These are phyloP conservation scores for Daldinia eschscholtzii DNA, from an alignment of 2,329 filamentous ascomycete species.

Conservation along the genomic window DNA sequence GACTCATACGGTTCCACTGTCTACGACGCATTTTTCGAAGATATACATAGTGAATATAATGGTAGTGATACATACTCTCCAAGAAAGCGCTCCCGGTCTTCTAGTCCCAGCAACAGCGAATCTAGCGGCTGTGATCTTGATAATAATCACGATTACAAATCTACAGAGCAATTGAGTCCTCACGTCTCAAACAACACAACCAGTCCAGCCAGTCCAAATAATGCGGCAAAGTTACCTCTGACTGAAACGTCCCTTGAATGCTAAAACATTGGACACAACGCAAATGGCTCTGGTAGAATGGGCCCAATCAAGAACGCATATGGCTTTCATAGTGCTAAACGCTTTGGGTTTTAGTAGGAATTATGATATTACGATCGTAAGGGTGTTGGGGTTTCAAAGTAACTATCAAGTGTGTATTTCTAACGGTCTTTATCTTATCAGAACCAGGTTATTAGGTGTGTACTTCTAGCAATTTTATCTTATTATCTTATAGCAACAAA, in stretches of 20 bases:
- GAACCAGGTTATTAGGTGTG: background rate
- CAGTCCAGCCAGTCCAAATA: background rate
- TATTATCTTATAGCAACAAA: too few species aligned
- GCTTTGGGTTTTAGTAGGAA: background rate
- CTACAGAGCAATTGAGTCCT: background rate
- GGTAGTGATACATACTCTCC: background rate
- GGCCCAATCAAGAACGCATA: background rate
- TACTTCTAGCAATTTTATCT: background rate
- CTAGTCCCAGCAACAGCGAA: background rate
- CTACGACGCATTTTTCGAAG: background rate
- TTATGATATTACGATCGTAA: background rate
- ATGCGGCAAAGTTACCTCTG: background rate
- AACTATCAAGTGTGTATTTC: too few species aligned
- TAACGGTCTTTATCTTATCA: too few species aligned
- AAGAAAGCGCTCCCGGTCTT: background rate
- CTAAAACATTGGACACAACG: background rate
- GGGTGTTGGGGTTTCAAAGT: too few species aligned
- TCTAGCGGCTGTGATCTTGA: background rate
- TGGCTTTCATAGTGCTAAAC: background rate
- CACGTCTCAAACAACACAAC: background rate
- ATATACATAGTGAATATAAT: conserved; percentile 1
- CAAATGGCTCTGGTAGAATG: background rate
- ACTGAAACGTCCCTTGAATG: background rate
- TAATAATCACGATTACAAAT: background rate
- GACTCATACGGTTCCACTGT: background rate